These are phyloP conservation scores for Peronospora belbahrii DNA, from an alignment of 352 stramenopile genomes.

Conservation along the genomic window DNA sequence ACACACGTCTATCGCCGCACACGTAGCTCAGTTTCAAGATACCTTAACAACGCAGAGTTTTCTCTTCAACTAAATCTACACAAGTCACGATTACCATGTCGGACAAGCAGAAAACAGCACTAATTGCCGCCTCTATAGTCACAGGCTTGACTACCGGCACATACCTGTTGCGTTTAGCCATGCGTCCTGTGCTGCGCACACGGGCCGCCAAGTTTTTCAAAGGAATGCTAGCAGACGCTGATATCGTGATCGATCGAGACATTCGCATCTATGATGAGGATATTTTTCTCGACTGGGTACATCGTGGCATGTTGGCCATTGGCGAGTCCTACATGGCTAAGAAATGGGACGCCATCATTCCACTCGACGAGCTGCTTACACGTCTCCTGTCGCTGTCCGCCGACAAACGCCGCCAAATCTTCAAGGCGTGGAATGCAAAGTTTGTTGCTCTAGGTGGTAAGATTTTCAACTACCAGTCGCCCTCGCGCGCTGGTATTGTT, in stretches of 20 bases:
- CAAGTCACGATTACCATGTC: constrained; percentile 19
- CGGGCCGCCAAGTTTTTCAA: constrained; percentile 75
- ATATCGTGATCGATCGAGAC: constrained; percentile 77
- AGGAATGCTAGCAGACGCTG: constrained; percentile 66
- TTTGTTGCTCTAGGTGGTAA: constrained; percentile 61
- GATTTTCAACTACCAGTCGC: constrained; percentile 85
- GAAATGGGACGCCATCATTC: constrained; percentile 80
- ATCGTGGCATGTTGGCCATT: constrained; percentile 78
- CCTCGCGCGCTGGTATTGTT: constrained; percentile 73
- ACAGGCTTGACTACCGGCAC: constrained; percentile 57
- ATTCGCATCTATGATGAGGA: constrained; percentile 74
- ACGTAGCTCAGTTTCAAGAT: constrained; percentile 22
- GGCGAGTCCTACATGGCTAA: constrained; percentile 86
- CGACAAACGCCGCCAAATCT: constrained; percentile 74
- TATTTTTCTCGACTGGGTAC: constrained; percentile 84
- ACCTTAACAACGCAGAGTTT: constrained; percentile 10
- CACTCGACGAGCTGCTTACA: constrained; percentile 70
- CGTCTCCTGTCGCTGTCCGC: constrained; percentile 57
- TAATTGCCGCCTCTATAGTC: constrained; percentile 58
- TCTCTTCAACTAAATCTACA: not conserved
- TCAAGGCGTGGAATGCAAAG: constrained; percentile 86
- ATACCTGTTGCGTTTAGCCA: constrained; percentile 51
- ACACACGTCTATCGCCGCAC: constrained; percentile 9
- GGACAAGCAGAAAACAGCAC: constrained; percentile 62
- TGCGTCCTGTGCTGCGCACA: constrained; percentile 61